phyloP scores from a whole-genome alignment of 2,329 filamentous ascomycete genomes.

The Aspergillus fijiensis region DNA sequence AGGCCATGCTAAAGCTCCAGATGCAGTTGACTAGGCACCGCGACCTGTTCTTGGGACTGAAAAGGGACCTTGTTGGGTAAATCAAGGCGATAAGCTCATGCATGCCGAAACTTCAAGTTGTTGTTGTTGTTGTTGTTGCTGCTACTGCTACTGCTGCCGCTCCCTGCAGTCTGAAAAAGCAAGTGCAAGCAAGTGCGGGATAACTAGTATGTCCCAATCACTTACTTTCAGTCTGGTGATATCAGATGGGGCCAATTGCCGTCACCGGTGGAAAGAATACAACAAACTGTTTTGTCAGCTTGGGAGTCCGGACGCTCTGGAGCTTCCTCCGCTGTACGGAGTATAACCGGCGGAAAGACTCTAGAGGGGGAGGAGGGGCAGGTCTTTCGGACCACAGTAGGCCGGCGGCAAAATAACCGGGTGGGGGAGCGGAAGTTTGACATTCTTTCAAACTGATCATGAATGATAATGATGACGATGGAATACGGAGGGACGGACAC shows the following conservation, averaged over 20 bases:
- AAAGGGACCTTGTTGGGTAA: not conserved
- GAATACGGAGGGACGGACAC: not conserved
- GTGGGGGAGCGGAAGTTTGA: constrained; percentile 18
- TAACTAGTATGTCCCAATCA: not conserved
- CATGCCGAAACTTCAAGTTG: not conserved
- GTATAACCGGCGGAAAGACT: not conserved
- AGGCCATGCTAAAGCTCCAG: constrained; percentile 1
- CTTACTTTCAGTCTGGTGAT: not conserved
- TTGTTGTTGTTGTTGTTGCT: not conserved
- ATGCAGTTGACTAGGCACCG: not conserved
- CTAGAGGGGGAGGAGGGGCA: constrained; percentile 5
- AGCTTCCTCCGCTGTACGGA: constrained; percentile 4
- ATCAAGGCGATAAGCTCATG: not conserved
- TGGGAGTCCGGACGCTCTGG: constrained; percentile 12
- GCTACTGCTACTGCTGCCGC: not conserved
- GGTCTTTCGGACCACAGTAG: constrained; percentile 32
- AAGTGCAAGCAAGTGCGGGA: not conserved
- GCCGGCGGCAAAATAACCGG: constrained; percentile 27
- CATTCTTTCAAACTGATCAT: constrained; percentile 1
- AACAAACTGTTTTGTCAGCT: constrained; percentile 20
- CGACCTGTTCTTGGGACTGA: not conserved
- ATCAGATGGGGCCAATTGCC: constrained; percentile 8
- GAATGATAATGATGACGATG: constrained; percentile 5
- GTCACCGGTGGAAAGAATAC: constrained; percentile 13
- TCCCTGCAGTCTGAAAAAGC: not conserved